These are phyloP conservation scores for Ganoderma lucidum DNA, from an alignment of 1,284 basidiomycete genomes.

Conservation along the genomic window DNA sequence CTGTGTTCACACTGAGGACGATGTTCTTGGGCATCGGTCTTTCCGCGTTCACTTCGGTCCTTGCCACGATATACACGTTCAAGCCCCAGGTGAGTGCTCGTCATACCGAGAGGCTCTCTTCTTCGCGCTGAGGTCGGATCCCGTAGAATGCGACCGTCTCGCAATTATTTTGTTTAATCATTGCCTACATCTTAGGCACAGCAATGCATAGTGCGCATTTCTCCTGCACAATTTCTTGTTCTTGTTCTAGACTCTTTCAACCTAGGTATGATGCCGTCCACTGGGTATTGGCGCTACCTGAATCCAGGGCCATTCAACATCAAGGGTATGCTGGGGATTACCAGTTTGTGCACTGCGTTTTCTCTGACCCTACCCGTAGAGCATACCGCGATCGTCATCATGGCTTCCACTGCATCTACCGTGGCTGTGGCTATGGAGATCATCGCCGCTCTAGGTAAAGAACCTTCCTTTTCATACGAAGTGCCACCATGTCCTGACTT, in stretches of 20 bases:
- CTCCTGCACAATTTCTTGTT: background rate
- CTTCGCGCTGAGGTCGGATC: slow-evolving; percentile 13
- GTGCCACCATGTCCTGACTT: background rate
- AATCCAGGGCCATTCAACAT: slow-evolving; percentile 72
- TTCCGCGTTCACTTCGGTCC: slow-evolving; percentile 65
- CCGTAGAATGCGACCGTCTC: slow-evolving; percentile 62
- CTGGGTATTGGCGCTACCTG: slow-evolving; percentile 62
- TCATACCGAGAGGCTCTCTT: background rate
- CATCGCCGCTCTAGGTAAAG: slow-evolving; percentile 66
- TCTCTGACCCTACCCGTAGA: slow-evolving; percentile 44
- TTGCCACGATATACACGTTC: slow-evolving; percentile 70
- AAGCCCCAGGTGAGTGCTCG: slow-evolving; percentile 51
- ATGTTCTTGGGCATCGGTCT: slow-evolving; percentile 69
- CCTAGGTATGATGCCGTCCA: slow-evolving; percentile 39
- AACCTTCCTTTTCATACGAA: slow-evolving; percentile 1
- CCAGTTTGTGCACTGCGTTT: too few species aligned
- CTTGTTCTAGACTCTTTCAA: slow-evolving; percentile 42
- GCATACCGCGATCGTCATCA: slow-evolving; percentile 71
- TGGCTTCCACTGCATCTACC: slow-evolving; percentile 70
- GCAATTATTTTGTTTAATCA: slow-evolving; percentile 61
- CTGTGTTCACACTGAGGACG: slow-evolving; percentile 64
- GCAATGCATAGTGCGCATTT: slow-evolving; percentile 51
- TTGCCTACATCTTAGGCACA: slow-evolving; percentile 68
- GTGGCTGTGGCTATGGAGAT: slow-evolving; percentile 73
- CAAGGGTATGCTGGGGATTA: slow-evolving; percentile 43